Conservation (phyloP, 2,329 filamentous ascomycete genomes). For the Xylariales sp. region DNA sequence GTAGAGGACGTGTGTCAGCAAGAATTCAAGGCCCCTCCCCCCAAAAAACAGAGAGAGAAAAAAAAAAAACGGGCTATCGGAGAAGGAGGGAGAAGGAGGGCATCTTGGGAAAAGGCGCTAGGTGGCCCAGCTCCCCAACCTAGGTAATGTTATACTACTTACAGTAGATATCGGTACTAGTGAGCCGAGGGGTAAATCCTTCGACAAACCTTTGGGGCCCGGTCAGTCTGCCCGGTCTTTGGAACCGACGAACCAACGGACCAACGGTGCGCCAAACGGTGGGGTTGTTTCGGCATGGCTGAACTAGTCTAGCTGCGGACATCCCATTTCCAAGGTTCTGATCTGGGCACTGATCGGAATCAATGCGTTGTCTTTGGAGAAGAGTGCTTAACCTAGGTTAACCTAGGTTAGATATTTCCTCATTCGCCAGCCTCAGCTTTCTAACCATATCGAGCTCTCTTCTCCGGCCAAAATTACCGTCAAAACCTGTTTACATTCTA, state of each 20-base stretch:
- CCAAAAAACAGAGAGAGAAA: background rate
- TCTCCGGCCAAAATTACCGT: slow-evolving; percentile 11
- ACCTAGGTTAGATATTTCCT: slow-evolving; percentile 3
- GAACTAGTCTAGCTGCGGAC: slow-evolving; percentile 1
- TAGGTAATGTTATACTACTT: background rate
- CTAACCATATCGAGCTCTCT: slow-evolving; percentile 32
- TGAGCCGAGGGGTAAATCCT: slow-evolving; percentile 33
- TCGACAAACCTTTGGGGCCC: background rate
- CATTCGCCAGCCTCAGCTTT: slow-evolving; percentile 34
- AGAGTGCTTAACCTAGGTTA: slow-evolving; percentile 9
- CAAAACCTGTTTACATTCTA: slow-evolving; percentile 13
- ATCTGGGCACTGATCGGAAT: slow-evolving; percentile 8
- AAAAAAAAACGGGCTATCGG: slow-evolving; percentile 31
- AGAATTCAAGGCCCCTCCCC: too few species aligned
- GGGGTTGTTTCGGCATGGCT: slow-evolving; percentile 27
- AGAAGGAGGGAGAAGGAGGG: slow-evolving; percentile 17
- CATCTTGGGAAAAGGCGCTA: background rate
- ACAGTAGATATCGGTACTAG: slow-evolving; percentile 11
- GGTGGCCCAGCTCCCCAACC: background rate
- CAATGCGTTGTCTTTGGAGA: slow-evolving; percentile 27
- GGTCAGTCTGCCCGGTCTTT: background rate
- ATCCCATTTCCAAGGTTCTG: background rate
- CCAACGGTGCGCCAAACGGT: slow-evolving; percentile 16
- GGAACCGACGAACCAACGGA: background rate
- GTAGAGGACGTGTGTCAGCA: slow-evolving; percentile 17